Evolutionary conservation across 1,284 basidiomycete genomes (phyloP).

Genomic region (Cryptococcus amylolentus): DNA sequence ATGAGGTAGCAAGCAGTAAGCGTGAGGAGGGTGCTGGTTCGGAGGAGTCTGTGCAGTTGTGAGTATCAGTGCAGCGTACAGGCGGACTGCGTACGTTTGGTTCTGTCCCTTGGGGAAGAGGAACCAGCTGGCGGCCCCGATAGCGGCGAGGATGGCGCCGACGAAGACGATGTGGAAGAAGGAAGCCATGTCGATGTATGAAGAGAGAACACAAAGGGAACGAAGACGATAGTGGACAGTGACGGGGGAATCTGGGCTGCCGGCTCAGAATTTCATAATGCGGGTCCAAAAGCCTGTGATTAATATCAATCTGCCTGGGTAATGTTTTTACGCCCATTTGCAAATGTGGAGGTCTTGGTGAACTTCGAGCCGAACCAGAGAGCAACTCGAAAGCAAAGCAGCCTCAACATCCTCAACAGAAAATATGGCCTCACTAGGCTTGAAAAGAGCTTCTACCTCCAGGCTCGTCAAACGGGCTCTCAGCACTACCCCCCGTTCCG

Average conservation of each 20-base stretch:
- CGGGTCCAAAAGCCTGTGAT: not conserved
- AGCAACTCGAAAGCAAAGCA: too few relatives aligned
- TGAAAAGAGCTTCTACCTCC: not conserved
- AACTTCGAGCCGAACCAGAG: not conserved
- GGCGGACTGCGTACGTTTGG: conserved; percentile 64
- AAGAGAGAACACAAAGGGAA: not conserved
- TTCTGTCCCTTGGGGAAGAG: conserved; percentile 77
- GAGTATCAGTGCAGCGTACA: not conserved
- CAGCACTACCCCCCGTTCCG: not conserved
- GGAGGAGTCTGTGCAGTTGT: conserved; percentile 61
- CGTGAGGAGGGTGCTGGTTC: conserved; percentile 71
- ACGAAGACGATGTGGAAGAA: conserved; percentile 43
- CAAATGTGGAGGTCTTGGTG: not conserved
- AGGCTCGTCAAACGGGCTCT: not conserved
- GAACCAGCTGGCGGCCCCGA: conserved; percentile 66
- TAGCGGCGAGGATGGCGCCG: conserved; percentile 49
- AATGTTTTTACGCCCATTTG: not conserved
- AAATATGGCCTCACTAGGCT: too few relatives aligned
- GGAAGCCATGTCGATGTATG: conserved; percentile 5
- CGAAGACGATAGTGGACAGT: not conserved
- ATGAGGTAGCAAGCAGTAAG: conserved; percentile 81
- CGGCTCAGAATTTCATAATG: not conserved
- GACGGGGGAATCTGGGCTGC: not conserved
- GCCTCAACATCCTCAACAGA: too few relatives aligned
- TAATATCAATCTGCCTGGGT: not conserved